Evolutionary conservation across 1,284 basidiomycete species (phyloP).

Genomic region (Ustilago cynodontis): DNA sequence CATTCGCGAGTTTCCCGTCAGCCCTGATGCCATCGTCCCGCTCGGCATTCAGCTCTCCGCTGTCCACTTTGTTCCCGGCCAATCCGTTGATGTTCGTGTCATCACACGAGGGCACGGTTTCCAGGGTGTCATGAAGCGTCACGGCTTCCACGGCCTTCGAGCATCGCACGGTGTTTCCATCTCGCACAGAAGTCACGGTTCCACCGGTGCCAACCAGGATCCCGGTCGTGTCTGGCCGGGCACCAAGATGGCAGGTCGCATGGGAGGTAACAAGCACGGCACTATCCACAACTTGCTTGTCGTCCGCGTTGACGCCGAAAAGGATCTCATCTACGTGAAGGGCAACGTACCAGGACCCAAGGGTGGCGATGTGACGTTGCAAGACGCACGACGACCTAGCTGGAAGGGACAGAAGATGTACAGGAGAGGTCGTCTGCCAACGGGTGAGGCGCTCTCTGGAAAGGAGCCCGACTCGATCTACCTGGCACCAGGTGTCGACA

Average conservation of each 20-base stretch:
- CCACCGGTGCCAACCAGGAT: slow-evolving; percentile 89
- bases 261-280: slow-evolving; percentile 76
- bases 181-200: slow-evolving; percentile 91
- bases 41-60: slow-evolving; percentile 90
- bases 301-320: slow-evolving; percentile 84
- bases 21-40: slow-evolving; percentile 87
- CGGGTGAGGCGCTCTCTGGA: slow-evolving; percentile 78
- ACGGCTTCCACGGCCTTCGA: slow-evolving; percentile 89
- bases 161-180: slow-evolving; percentile 97
- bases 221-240: slow-evolving; percentile 94
- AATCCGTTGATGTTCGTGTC: slow-evolving; percentile 92
- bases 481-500: slow-evolving; percentile 82
- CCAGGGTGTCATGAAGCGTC: slow-evolving; percentile 96
- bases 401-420: slow-evolving; percentile 65
- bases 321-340: slow-evolving; percentile 88
- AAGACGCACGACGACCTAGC: slow-evolving; percentile 66
- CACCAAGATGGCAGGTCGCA: slow-evolving; percentile 97
- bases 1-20: slow-evolving; percentile 89
- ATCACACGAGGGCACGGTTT: slow-evolving; percentile 97
- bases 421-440: slow-evolving; percentile 62
- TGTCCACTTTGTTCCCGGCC: slow-evolving; percentile 96
- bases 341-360: slow-evolving; percentile 74
- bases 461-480: slow-evolving; percentile 79
- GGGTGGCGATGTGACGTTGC: slow-evolving; percentile 71
- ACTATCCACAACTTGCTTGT: slow-evolving; percentile 83